These are phyloP conservation scores for Candida cerambycidarum DNA, from an alignment of 805 yeast species.

Conservation along the genomic window DNA sequence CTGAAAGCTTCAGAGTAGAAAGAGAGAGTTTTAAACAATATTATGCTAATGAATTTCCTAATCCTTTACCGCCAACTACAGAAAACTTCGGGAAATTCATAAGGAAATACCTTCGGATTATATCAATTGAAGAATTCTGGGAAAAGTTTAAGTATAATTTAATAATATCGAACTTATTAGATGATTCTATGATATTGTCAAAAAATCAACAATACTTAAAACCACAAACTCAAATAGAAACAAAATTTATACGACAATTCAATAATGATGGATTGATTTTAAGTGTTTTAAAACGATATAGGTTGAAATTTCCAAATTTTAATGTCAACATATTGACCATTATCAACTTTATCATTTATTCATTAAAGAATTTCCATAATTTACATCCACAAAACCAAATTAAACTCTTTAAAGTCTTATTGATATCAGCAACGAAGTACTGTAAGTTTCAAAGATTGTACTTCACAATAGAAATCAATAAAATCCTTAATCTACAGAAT, in stretches of 20 bases:
- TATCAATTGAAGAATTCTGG: constrained; percentile 24
- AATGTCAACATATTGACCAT: constrained; percentile 18
- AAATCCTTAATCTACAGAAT: constrained; percentile 23
- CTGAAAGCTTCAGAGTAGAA: background rate
- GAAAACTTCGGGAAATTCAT: constrained; percentile 25
- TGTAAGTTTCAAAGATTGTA: constrained; percentile 26
- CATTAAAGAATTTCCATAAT: constrained; percentile 19
- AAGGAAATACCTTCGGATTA: constrained; percentile 25
- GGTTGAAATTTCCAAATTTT: constrained; percentile 11
- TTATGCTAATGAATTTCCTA: constrained; percentile 10
- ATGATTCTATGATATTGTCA: constrained; percentile 42
- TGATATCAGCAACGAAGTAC: constrained; percentile 28
- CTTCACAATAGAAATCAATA: constrained; percentile 23
- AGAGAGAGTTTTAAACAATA: constrained; percentile 3
- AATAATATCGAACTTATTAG: constrained; percentile 37
- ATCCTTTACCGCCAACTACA: constrained; percentile 18
- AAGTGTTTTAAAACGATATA: constrained; percentile 9
- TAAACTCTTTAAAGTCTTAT: constrained; percentile 30
- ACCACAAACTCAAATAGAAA: constrained; percentile 9
- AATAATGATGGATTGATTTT: constrained; percentile 25
- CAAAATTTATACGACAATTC: constrained; percentile 9
- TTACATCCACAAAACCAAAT: constrained; percentile 14
- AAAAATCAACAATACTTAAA: constrained; percentile 38
- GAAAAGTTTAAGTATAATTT: constrained; percentile 43
- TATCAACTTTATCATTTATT: constrained; percentile 26